phyloP scores from a whole-genome alignment of 2,329 filamentous ascomycete genomes.

The Talaromyces sp. region DNA sequence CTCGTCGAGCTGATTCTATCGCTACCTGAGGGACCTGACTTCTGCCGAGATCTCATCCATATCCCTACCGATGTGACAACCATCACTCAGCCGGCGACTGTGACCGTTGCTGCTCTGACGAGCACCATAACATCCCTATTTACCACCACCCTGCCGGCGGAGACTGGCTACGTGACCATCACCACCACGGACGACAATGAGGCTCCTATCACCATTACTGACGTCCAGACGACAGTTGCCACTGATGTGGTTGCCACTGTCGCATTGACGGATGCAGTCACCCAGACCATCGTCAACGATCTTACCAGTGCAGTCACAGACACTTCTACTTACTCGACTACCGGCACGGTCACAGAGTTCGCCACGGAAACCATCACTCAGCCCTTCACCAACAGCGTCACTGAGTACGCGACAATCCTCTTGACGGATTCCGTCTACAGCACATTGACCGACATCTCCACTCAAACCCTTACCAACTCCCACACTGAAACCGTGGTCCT shows the following conservation, averaged over 20 bases:
- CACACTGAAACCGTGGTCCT: neutral
- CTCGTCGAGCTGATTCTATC: neutral
- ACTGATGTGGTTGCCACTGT: neutral
- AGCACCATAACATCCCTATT: neutral
- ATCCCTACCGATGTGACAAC: constrained; percentile 1
- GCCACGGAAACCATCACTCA: neutral
- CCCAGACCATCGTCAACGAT: neutral
- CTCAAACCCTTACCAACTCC: neutral
- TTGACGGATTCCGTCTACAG: neutral
- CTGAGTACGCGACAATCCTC: neutral
- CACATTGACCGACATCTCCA: neutral
- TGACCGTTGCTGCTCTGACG: neutral
- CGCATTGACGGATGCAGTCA: neutral
- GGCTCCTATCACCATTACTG: neutral
- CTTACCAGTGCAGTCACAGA: neutral
- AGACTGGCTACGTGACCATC: neutral
- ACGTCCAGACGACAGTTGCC: neutral
- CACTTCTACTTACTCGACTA: neutral
- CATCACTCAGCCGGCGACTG: neutral
- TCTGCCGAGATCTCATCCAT: constrained; percentile 1
- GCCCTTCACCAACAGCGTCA: neutral
- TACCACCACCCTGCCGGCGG: neutral
- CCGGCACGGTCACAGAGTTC: neutral
- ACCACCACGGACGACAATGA: neutral
- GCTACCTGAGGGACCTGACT: neutral